Percentiles rank a stretch among this genome's conserved stretches.
phyloP scores from a whole-genome alignment of 2,329 filamentous ascomycete genomes.

The Ceratocystis lukuohia region DNA sequence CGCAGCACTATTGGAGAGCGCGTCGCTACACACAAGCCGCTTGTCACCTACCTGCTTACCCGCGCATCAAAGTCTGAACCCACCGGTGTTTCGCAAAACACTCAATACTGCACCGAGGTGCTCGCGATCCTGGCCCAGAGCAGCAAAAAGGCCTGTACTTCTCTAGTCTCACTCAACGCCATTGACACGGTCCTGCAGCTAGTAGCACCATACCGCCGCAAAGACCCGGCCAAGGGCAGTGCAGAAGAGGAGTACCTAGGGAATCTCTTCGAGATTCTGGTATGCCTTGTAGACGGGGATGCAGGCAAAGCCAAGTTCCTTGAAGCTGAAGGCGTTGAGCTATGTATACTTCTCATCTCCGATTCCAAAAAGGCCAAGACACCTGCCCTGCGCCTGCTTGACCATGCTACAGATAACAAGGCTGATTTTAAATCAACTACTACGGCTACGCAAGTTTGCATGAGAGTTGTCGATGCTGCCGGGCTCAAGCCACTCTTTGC shows the following conservation, averaged over 20 bases:
- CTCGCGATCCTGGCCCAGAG: slow-evolving; percentile 78
- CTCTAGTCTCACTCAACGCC: slow-evolving; percentile 53
- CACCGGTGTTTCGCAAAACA: slow-evolving; percentile 64
- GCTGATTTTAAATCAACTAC: slow-evolving; percentile 27
- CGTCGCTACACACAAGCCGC: slow-evolving; percentile 53
- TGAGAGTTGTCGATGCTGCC: slow-evolving; percentile 64
- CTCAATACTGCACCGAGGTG: slow-evolving; percentile 87
- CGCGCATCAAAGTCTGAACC: slow-evolving; percentile 45
- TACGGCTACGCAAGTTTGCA: slow-evolving; percentile 50
- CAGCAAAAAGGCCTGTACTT: slow-evolving; percentile 49
- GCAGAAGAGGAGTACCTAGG: slow-evolving; percentile 93
- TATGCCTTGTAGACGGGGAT: slow-evolving; percentile 63
- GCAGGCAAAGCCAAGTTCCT: slow-evolving; percentile 69
- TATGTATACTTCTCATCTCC: slow-evolving; percentile 81
- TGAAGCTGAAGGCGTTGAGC: slow-evolving; percentile 81
- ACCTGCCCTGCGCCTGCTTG: slow-evolving; percentile 65
- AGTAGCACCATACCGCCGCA: slow-evolving; percentile 69
- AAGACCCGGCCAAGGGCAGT: slow-evolving; percentile 70
- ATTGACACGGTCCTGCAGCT: slow-evolving; percentile 72
- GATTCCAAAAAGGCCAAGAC: slow-evolving; percentile 70
- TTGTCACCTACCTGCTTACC: slow-evolving; percentile 65
- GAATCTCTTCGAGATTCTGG: slow-evolving; percentile 79
- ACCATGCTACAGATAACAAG: slow-evolving; percentile 53
- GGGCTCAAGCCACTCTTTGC: slow-evolving; percentile 77
- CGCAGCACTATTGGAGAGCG: slow-evolving; percentile 49